Evolutionary conservation across 805 yeast genomes (phyloP).

Genomic region (Saccharomycopsis sp.): DNA sequence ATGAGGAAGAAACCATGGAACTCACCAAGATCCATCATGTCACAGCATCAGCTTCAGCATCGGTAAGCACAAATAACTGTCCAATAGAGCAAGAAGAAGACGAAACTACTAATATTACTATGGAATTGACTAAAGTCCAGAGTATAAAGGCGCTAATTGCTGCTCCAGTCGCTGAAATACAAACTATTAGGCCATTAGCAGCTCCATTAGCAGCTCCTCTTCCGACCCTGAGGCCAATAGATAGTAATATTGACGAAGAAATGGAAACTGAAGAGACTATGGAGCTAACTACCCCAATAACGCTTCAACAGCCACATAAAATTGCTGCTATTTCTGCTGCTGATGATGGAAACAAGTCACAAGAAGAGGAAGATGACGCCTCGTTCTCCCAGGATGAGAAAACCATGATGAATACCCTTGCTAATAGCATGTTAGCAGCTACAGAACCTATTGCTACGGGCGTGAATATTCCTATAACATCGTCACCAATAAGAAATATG

Average conservation of each 20-base stretch:
- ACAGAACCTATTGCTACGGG: constrained; percentile 1
- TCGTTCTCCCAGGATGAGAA: constrained; percentile 19
- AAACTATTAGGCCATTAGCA: too few relatives aligned
- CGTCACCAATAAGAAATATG: constrained; percentile 16
- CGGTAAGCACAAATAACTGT: neutral
- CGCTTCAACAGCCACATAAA: neutral
- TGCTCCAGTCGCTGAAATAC: neutral
- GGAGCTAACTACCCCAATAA: constrained; percentile 28
- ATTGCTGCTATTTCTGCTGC: neutral
- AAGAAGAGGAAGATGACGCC: constrained; percentile 15
- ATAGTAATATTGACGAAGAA: neutral
- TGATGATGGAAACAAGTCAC: constrained; percentile 4
- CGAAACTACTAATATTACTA: too few relatives aligned
- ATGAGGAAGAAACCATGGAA: constrained; percentile 18
- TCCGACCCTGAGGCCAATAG: too few relatives aligned
- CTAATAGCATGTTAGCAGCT: constrained; percentile 17
- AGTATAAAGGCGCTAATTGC: neutral
- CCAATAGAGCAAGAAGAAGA: neutral
- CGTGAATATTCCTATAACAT: constrained; percentile 15
- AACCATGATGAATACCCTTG: constrained; percentile 15
- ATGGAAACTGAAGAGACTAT: constrained; percentile 24
- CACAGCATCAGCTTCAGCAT: neutral
- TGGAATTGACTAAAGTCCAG: neutral
- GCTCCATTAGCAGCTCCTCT: too few relatives aligned
- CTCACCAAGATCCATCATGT: constrained; percentile 3